Percentiles rank a stretch among this genome's conserved stretches.
Evolutionary conservation across 2,329 filamentous ascomycete genomes (phyloP).

Genomic region (Claviceps pazoutovae): DNA sequence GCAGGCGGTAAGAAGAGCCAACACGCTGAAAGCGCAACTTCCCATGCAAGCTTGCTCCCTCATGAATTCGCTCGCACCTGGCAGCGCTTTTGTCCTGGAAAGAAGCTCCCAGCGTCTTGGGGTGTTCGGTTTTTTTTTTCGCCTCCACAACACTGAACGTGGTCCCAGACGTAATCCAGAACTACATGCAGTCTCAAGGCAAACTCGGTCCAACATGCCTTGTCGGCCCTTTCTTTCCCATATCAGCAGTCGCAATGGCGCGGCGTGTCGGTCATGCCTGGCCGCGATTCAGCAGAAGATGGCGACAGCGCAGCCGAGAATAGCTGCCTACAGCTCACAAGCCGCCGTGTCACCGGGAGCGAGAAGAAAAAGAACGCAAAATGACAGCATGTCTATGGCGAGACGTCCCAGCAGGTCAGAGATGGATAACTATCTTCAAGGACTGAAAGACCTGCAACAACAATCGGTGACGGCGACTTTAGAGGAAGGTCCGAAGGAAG

Average conservation of each 20-base stretch:
- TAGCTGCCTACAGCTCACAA: slow-evolving; percentile 20
- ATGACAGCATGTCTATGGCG: slow-evolving; percentile 7
- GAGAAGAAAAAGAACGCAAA: slow-evolving; percentile 8
- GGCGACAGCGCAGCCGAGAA: slow-evolving; percentile 13
- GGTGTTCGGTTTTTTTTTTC: background rate
- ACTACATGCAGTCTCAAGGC: background rate
- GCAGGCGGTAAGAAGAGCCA: slow-evolving; percentile 19
- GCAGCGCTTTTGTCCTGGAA: too few relatives aligned
- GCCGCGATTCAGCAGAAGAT: slow-evolving; percentile 16
- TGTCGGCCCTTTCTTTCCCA: slow-evolving; percentile 22
- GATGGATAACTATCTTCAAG: slow-evolving; percentile 15
- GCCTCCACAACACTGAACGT: background rate
- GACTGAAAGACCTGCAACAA: slow-evolving; percentile 13
- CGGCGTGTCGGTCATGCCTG: slow-evolving; percentile 25
- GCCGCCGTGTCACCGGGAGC: slow-evolving; percentile 10
- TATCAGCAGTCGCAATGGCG: slow-evolving; percentile 19
- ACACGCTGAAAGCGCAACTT: too few relatives aligned
- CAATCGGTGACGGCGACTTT: slow-evolving; percentile 3
- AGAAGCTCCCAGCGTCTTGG: too few relatives aligned
- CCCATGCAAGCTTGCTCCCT: too few relatives aligned
- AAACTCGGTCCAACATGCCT: slow-evolving; percentile 17
- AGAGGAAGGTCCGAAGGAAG: slow-evolving; percentile 5
- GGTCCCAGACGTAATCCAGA: background rate
- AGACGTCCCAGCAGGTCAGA: slow-evolving; percentile 15
- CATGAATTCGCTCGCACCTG: too few relatives aligned